Evolutionary conservation across 2,329 filamentous ascomycete genomes (phyloP), one percentile per base, ranked within the genome.

Genomic region (Botrytis hyacinthi): DNA sequence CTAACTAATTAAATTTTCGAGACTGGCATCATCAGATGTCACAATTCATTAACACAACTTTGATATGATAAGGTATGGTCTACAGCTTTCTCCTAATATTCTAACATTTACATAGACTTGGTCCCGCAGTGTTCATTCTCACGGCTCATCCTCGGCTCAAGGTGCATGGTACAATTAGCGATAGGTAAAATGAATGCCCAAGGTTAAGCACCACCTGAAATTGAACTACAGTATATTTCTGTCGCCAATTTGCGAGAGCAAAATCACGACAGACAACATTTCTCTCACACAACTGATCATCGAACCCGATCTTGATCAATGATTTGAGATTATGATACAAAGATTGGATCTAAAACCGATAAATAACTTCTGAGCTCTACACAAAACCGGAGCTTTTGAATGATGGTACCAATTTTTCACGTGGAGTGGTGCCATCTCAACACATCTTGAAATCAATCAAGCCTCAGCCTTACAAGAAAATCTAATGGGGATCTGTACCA

Each of bases 1-100:
- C 14, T 1, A 4, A 54, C 26, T 3, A 4, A 29, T 16, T 18
- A n/a, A n/a, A 14, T 54, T 29, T 29, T 14, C 48, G 51, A 29
- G 2, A 18, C n/a, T 29, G 18, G 16, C 3, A 16, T 3, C 16
- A 54, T 9, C 6, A n/a, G 3, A 18, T 6, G 7, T 1, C 0
- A 29, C 6, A 16, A 3, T 54, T 4, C 51, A 29, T 54, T 9
- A 1, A 29, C 14, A 29, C 14, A 29, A 18, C 2, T 18, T 18
- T 48, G 44, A 2, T 44, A 42, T 18, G 14, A 18, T 42, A 16
- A 42, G 42, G 42, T 42, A 42, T 42, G 42, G 42, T 42, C 42
- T 42, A 42, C 4, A 18, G 16, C 5, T 42, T 42, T 18, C 42
- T 42, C 42, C 42, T 42, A 42, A 42, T 18, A 42, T 42, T 42